Evolutionary conservation across 148 eudicot species (phyloP), one percentile per base, ranked within the genome.

Genomic region (Fallopia convolvulus): DNA sequence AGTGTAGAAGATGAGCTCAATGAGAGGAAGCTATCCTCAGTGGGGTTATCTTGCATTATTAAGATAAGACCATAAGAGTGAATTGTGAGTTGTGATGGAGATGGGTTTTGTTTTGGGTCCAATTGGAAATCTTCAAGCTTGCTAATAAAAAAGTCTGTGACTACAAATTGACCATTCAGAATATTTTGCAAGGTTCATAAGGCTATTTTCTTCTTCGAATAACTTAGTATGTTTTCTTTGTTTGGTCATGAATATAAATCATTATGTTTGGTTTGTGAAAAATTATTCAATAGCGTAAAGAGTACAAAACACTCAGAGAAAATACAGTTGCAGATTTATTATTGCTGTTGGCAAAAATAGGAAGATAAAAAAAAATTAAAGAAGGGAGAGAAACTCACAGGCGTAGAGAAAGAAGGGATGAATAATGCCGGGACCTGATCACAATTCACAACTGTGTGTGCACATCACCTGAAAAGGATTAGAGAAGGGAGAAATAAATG

Each of bases 31-130:
- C 41, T 65, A 65, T 65, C 71, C 14, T 60, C 13, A 13, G 71
- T 65, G 41, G 71, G 71, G 41, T 65, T 32, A 7, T 42, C 21
- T 6, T 68, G 46, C 18, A 39, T 68, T 39, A 68, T 68, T 68
- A 68, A 36, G 72, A 68, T 68, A 68, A 68, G 72, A 17, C 30
- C 1, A 68, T 68, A 68, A 36, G 39, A 36, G 39, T 36, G 39
- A 36, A 36, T 36, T 36, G 39, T 68, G 72, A 68, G 5, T 33
- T 15, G 8, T 68, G 72, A 68, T 39, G 46, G 72, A 36, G 72
- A 68, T 68, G 20, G n/a, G 72, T 36, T 68, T 68, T 36, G 46
- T 68, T 58, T 68, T 68, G 44, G 46, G 20, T 36, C 72, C 72
- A 68, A 68, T 23, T 68, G 72, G 8, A 33, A 68, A 68, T 5